Percentiles rank a stretch among this genome's conserved stretches.
Evolutionary conservation across 1,139 yeast genomes (phyloP).

Genomic region (Yamadazyma epiphylla): DNA sequence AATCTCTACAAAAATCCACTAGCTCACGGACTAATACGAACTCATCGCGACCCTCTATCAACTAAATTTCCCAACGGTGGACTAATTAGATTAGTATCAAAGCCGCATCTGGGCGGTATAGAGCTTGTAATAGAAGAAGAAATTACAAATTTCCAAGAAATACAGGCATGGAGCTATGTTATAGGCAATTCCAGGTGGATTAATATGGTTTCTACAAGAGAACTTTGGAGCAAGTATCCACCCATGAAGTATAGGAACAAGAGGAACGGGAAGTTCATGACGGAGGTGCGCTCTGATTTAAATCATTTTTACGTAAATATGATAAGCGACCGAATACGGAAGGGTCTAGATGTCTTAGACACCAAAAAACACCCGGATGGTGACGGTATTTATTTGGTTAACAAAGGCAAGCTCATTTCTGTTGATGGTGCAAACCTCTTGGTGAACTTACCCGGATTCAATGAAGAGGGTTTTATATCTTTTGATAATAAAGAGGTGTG

Average conservation of each 20-base stretch:
- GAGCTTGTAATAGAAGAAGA: conserved; percentile 2
- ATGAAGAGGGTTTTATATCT: conserved; percentile 3
- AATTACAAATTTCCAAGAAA: conserved; percentile 2
- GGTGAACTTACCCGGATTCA: conserved; percentile 9
- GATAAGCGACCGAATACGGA: no score
- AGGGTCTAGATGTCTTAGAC: background rate
- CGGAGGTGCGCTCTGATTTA: conserved; percentile 2
- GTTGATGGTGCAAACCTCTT: conserved; percentile 1
- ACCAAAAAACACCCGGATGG: background rate
- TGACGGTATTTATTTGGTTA: conserved; percentile 6
- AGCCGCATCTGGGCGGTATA: conserved; percentile 1
- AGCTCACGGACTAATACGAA: conserved; percentile 8
- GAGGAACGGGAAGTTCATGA: conserved; percentile 2
- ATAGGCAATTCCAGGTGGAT: conserved; percentile 9
- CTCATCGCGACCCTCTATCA: conserved; percentile 8
- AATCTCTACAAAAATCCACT: conserved; percentile 9
- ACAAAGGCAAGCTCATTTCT: conserved; percentile 5
- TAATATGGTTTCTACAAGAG: conserved; percentile 2
- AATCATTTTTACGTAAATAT: no score
- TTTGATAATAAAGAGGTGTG: conserved; percentile 9
- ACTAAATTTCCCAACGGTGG: conserved; percentile 12
- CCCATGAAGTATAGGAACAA: conserved; percentile 10
- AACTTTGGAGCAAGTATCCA: conserved; percentile 9
- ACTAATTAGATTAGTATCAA: conserved; percentile 6
- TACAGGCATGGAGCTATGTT: conserved; percentile 9